Conservation (phyloP, 2,329 filamentous ascomycete species). For the Neodidymelliopsis sp. region DNA sequence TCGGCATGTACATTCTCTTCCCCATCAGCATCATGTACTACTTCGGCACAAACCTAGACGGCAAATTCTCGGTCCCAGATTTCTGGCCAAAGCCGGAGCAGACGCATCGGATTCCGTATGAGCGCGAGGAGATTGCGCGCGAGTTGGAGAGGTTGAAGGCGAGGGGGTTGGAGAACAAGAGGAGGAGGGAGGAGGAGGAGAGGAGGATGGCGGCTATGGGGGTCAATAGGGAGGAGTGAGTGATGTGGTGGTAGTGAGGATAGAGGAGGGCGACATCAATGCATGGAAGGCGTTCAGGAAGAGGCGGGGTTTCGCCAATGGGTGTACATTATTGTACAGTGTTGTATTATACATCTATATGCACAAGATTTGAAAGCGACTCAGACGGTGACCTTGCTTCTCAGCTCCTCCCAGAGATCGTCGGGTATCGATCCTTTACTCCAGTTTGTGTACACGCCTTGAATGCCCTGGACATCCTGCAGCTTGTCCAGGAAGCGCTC, state of each 20-base stretch:
- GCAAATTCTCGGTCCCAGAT: conserved; percentile 78
- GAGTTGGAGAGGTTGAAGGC: conserved; percentile 78
- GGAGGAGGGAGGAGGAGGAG: conserved; percentile 54
- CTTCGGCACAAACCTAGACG: conserved; percentile 97
- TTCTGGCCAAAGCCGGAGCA: conserved; percentile 92
- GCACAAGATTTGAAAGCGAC: conserved; percentile 10
- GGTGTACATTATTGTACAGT: conserved; percentile 36
- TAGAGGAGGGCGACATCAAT: conserved; percentile 5
- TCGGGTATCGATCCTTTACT: conserved; percentile 51
- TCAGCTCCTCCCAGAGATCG: conserved; percentile 50
- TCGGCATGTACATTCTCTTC: conserved; percentile 98
- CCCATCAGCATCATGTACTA: conserved; percentile 99
- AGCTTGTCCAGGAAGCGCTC: conserved; percentile 64
- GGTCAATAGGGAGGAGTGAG: conserved; percentile 23
- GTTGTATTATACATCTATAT: conserved; percentile 37
- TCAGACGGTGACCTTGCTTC: conserved; percentile 47
- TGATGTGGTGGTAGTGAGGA: neutral
- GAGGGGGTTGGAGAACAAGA: conserved; percentile 56
- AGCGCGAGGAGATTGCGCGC: conserved; percentile 80
- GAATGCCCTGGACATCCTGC: conserved; percentile 77
- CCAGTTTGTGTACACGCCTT: conserved; percentile 79
- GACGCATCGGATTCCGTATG: conserved; percentile 77
- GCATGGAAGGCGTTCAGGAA: conserved; percentile 31
- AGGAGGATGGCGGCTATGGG: conserved; percentile 28
- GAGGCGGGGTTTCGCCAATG: conserved; percentile 7